These are phyloP conservation scores for Solanum verrucosum DNA, from an alignment of 257 asterid species.

Conservation along the genomic window DNA sequence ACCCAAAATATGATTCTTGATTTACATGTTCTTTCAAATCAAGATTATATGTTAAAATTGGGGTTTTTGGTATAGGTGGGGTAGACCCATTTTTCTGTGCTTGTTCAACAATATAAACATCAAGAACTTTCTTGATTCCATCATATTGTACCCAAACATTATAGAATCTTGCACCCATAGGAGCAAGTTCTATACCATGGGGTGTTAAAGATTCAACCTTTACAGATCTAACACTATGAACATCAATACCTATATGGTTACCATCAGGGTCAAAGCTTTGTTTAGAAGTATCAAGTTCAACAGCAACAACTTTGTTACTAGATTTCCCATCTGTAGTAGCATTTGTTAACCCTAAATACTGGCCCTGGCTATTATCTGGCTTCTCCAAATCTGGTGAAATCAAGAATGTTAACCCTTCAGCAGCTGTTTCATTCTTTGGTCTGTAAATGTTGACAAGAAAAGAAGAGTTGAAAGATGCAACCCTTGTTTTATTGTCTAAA, in stretches of 20 bases:
- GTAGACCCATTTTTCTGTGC: slow-evolving; percentile 18
- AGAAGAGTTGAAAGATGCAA: slow-evolving; percentile 60
- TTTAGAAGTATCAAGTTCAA: slow-evolving; percentile 75
- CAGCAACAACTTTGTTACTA: slow-evolving; percentile 48
- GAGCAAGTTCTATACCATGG: slow-evolving; percentile 47
- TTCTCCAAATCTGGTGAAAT: slow-evolving; percentile 34
- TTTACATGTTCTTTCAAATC: slow-evolving; percentile 26
- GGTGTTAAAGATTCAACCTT: slow-evolving; percentile 9
- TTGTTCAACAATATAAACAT: slow-evolving; percentile 49
- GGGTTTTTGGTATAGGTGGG: slow-evolving; percentile 37
- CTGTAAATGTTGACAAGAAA: slow-evolving; percentile 53
- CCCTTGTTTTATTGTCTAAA: not conserved
- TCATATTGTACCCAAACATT: slow-evolving; percentile 81
- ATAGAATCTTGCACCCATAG: slow-evolving; percentile 26
- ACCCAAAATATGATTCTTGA: slow-evolving; percentile 69
- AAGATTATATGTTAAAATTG: slow-evolving; percentile 18
- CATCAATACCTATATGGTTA: slow-evolving; percentile 67
- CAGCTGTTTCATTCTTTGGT: slow-evolving; percentile 4
- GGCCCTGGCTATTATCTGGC: slow-evolving; percentile 53
- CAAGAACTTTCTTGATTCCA: slow-evolving; percentile 22
- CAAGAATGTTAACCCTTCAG: slow-evolving; percentile 69
- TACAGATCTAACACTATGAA: slow-evolving; percentile 43
- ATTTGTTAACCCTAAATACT: slow-evolving; percentile 68
- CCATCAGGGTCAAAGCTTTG: slow-evolving; percentile 69
- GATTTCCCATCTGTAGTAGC: slow-evolving; percentile 37